phyloP scores from a whole-genome alignment of 179 eudicot genomes.

The Amaranthus tricolor region DNA sequence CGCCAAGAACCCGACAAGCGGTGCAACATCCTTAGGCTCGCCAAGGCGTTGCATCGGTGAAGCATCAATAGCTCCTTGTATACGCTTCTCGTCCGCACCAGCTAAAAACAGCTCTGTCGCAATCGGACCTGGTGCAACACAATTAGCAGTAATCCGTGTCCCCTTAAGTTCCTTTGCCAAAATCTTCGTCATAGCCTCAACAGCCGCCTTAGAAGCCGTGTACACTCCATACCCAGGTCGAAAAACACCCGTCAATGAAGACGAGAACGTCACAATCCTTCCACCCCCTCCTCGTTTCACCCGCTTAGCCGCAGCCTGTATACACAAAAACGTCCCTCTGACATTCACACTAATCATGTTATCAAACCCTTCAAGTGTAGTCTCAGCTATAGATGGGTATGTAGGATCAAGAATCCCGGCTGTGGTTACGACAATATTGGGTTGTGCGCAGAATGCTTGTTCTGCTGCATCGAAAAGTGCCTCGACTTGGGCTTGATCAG shows the following conservation, averaged over 20 bases:
- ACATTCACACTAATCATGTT: slow-evolving; percentile 35
- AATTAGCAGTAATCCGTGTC: slow-evolving; percentile 62
- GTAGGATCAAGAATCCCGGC: slow-evolving; percentile 48
- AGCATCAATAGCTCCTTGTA: slow-evolving; percentile 30
- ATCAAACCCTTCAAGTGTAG: slow-evolving; percentile 40
- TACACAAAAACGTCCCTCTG: slow-evolving; percentile 23
- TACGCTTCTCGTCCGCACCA: slow-evolving; percentile 47
- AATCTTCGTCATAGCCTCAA: slow-evolving; percentile 63
- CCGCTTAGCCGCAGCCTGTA: slow-evolving; percentile 49
- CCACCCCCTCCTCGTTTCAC: slow-evolving; percentile 58
- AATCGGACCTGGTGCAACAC: slow-evolving; percentile 69
- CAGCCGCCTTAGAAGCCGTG: slow-evolving; percentile 70
- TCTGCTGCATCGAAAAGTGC: slow-evolving; percentile 46
- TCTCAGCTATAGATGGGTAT: slow-evolving; percentile 36
- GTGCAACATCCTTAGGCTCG: slow-evolving; percentile 47
- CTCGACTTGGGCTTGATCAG: slow-evolving; percentile 33
- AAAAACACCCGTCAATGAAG: slow-evolving; percentile 41
- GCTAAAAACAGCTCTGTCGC: slow-evolving; percentile 46
- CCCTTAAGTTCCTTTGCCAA: slow-evolving; percentile 69
- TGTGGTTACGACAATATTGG: slow-evolving; percentile 47
- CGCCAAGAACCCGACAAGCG: slow-evolving; percentile 62
- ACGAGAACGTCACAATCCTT: slow-evolving; percentile 47
- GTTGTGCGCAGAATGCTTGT: slow-evolving; percentile 18
- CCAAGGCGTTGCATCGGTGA: slow-evolving; percentile 55
- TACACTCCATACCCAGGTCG: slow-evolving; percentile 51